phyloP scores from a whole-genome alignment of 2,329 filamentous ascomycete genomes.

The Ophiosphaerella narmari region DNA sequence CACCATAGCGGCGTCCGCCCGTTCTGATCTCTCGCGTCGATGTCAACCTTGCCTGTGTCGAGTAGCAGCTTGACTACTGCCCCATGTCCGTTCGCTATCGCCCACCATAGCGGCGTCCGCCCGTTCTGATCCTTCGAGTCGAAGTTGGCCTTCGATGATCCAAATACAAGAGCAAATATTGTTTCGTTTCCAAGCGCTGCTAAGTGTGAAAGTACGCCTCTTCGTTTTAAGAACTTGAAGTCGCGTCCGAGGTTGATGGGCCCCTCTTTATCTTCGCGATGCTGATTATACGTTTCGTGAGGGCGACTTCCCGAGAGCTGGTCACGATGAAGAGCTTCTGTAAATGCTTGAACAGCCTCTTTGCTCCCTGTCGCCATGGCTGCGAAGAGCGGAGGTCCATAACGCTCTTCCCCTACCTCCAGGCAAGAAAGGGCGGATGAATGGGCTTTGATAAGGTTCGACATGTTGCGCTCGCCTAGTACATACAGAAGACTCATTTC shows the following conservation, averaged over 20 bases:
- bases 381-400: conserved; percentile 44
- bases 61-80: too few relatives aligned
- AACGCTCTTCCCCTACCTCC: conserved; percentile 30
- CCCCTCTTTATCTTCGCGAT: not conserved
- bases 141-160: not conserved
- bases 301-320: too few relatives aligned
- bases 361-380: conserved; percentile 38
- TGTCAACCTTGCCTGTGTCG: too few relatives aligned
- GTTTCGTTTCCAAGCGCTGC: not conserved
- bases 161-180: conserved; percentile 1
- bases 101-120: not conserved
- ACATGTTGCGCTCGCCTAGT: conserved; percentile 18
- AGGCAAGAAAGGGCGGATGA: conserved; percentile 21
- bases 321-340: not conserved
- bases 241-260: not conserved
- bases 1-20: too few relatives aligned
- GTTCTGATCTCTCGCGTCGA: too few relatives aligned
- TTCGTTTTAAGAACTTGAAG: conserved; percentile 6
- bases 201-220: conserved; percentile 1
- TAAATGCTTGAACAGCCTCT: conserved; percentile 22
- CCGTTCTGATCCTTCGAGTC: not conserved
- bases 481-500: conserved; percentile 20
- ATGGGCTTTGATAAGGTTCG: conserved; percentile 36
- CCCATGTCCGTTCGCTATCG: too few relatives aligned
- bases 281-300: not conserved